Evolutionary conservation across 371 early-diverging fungal species (phyloP).

Genomic region (Rhizopus stolonifer): DNA sequence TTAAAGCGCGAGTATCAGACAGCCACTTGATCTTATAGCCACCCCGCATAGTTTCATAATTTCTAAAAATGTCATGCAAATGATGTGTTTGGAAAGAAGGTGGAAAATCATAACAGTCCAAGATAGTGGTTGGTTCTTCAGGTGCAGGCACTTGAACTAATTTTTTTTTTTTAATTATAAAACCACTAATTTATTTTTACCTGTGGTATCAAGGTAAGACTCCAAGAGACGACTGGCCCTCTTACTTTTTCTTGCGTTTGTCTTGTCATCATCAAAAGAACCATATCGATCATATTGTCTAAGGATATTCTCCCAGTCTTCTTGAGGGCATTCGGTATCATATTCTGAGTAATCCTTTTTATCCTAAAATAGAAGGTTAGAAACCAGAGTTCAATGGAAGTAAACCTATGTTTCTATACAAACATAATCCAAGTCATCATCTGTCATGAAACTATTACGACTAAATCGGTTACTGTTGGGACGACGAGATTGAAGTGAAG

Average conservation of each 20-base stretch:
- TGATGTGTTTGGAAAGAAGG: constrained; percentile 57
- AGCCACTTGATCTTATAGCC: constrained; percentile 79
- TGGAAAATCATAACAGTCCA: constrained; percentile 57
- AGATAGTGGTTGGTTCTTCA: constrained; percentile 47
- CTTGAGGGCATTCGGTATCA: constrained; percentile 28
- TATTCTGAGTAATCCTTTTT: constrained; percentile 2
- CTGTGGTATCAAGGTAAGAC: constrained; percentile 39
- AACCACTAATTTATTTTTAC: constrained; percentile 17
- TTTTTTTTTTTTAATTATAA: not conserved
- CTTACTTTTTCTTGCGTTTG: constrained; percentile 24
- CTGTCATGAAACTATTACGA: constrained; percentile 24
- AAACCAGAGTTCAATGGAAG: not conserved
- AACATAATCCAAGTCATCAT: constrained; percentile 25
- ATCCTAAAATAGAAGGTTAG: not conserved
- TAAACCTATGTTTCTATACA: not conserved
- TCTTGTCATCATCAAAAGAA: constrained; percentile 26
- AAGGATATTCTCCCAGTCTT: constrained; percentile 48
- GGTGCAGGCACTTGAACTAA: not conserved
- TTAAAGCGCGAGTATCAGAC: constrained; percentile 69
- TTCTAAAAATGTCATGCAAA: constrained; percentile 57
- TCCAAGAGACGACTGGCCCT: constrained; percentile 46
- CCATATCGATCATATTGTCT: constrained; percentile 48
- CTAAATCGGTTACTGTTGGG: constrained; percentile 21
- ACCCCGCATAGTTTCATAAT: constrained; percentile 57
- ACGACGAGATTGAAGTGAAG: constrained; percentile 17